A percentile compares a stretch with the other conserved stretches of the same genome.
Conservation (phyloP, 345 rosid genomes). For the Camelina laxa region DNA sequence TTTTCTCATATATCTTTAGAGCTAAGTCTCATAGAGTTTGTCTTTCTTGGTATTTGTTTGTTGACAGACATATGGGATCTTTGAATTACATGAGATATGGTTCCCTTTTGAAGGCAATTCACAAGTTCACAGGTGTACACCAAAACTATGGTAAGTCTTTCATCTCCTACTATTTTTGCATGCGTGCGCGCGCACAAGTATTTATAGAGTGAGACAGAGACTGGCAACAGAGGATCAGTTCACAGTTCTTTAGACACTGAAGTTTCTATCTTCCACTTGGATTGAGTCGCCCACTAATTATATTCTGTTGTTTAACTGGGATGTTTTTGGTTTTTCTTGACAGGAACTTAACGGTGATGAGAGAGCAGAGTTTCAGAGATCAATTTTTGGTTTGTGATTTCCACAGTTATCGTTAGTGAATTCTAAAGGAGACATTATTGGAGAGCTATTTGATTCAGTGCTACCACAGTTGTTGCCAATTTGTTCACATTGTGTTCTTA, state of each 20-base stretch:
- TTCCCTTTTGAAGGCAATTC: slow-evolving; percentile 69
- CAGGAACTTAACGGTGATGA: slow-evolving; percentile 36
- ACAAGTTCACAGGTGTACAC: slow-evolving; percentile 71
- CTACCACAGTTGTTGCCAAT: neutral
- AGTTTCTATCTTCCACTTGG: neutral
- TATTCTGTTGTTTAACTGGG: neutral
- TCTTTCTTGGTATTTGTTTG: slow-evolving; percentile 33
- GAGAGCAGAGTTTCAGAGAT: slow-evolving; percentile 29
- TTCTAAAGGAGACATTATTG: slow-evolving; percentile 12
- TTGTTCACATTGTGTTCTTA: slow-evolving; percentile 25
- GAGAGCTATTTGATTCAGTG: neutral
- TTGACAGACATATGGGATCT: slow-evolving; percentile 81
- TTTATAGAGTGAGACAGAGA: too few species aligned
- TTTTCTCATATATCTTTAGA: slow-evolving; percentile 8
- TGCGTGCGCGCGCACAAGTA: neutral
- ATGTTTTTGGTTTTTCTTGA: slow-evolving; percentile 18
- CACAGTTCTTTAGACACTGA: neutral
- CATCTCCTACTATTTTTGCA: neutral
- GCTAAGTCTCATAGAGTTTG: slow-evolving; percentile 16
- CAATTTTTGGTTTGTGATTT: slow-evolving; percentile 22
- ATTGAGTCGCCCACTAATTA: slow-evolving; percentile 3
- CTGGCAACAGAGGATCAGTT: too few species aligned
- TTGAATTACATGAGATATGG: slow-evolving; percentile 71
- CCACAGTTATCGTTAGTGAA: neutral
- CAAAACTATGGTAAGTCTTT: slow-evolving; percentile 79